A percentile compares a stretch with the other conserved stretches of the same genome.
Conservation (phyloP, 306 rosid species). For the Sicyos edulis region DNA sequence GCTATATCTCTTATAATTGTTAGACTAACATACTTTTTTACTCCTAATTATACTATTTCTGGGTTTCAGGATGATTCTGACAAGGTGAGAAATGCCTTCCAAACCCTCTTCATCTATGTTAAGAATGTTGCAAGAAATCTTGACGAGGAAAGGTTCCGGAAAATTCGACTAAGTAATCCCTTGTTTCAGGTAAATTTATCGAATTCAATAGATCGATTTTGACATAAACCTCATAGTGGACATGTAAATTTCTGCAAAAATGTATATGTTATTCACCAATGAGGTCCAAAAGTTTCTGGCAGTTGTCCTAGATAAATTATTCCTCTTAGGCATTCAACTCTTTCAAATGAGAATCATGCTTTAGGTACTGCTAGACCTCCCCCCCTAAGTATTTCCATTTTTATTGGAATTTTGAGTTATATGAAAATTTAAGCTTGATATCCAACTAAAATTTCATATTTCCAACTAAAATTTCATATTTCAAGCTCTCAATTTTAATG, state of each 20-base stretch:
- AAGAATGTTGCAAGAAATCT: slow-evolving; percentile 79
- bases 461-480: not conserved
- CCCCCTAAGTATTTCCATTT: not conserved
- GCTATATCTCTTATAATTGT: not conserved
- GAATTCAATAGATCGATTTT: not conserved
- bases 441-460: not conserved
- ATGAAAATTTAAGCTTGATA: not conserved
- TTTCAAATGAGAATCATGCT: no score
- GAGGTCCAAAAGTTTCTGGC: not conserved
- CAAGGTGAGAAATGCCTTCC: slow-evolving; percentile 62
- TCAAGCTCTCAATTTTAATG: not conserved
- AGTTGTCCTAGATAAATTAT: no score
- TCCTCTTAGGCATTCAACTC: no score
- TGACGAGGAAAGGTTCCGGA: slow-evolving; percentile 70
- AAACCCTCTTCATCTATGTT: slow-evolving; percentile 65
- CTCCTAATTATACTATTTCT: not conserved
- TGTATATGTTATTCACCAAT: not conserved
- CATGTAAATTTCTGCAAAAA: no score
- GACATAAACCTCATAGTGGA: not conserved
- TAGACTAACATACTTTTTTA: slow-evolving; percentile 13
- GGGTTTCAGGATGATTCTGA: slow-evolving; percentile 61
- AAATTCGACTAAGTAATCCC: slow-evolving; percentile 63
- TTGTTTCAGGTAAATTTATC: slow-evolving; percentile 51
- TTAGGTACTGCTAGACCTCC: no score
- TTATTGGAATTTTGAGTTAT: not conserved